These are phyloP conservation scores for Penicillium ochrochloron DNA, from an alignment of 495 filamentous ascomycete genomes.

Conservation along the genomic window DNA sequence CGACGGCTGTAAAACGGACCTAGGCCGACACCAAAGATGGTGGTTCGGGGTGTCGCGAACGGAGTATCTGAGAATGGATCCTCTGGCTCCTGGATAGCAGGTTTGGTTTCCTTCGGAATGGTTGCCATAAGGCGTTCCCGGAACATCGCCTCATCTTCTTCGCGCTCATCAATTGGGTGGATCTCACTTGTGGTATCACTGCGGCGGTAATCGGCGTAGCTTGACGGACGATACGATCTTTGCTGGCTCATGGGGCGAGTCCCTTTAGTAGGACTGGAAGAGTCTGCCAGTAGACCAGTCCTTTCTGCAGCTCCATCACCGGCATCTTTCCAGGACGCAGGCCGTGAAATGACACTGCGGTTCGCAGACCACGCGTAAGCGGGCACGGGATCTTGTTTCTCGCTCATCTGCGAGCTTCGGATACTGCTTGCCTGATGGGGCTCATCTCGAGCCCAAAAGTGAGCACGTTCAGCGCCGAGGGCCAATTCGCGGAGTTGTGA, in stretches of 20 bases:
- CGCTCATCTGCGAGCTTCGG: conserved; percentile 37
- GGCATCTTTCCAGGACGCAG: conserved; percentile 35
- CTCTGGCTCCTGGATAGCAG: conserved; percentile 23
- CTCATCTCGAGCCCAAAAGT: conserved; percentile 47
- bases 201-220: conserved; percentile 52
- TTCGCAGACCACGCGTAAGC: conserved; percentile 48
- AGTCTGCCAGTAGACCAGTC: conserved; percentile 59
- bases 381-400: conserved; percentile 26
- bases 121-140: conserved; percentile 34
- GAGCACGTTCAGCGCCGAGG: conserved; percentile 50
- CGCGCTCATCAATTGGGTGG: conserved; percentile 71
- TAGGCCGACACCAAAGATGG: conserved; percentile 35
- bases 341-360: conserved; percentile 26
- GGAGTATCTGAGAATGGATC: conserved; percentile 36
- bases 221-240: conserved; percentile 31
- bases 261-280: conserved; percentile 58
- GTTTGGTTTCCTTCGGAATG: conserved; percentile 24
- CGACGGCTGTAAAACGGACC: conserved; percentile 35
- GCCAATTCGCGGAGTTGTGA: conserved; percentile 58
- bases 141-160: conserved; percentile 60
- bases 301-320: conserved; percentile 50
- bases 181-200: conserved; percentile 56
- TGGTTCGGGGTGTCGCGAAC: conserved; percentile 37
- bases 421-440: conserved; percentile 44
- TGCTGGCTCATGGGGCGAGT: conserved; percentile 32